These are phyloP conservation scores for Daedaleopsis sinensis DNA, from an alignment of 768 basidiomycete genomes.

Conservation along the genomic window DNA sequence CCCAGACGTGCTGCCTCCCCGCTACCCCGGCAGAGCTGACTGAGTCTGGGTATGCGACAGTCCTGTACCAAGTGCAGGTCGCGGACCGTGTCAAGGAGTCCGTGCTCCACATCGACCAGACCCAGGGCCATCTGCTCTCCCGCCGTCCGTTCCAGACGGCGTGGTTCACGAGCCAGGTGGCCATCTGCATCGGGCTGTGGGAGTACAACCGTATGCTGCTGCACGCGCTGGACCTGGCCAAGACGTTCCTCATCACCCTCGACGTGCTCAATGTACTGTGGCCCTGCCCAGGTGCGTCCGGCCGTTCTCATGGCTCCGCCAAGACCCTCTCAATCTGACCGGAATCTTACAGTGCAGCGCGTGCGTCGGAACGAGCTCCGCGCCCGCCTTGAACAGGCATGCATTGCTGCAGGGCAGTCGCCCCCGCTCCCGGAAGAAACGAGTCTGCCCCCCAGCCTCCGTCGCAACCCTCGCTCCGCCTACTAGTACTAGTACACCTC, in stretches of 20 bases:
- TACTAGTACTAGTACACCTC: neutral
- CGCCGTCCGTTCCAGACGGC: constrained; percentile 70
- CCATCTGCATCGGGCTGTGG: constrained; percentile 62
- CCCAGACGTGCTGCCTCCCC: too few species aligned
- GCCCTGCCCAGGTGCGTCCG: constrained; percentile 54
- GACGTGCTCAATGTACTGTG: constrained; percentile 73
- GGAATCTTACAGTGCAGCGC: constrained; percentile 23
- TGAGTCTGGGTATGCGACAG: constrained; percentile 36
- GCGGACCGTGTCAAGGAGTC: constrained; percentile 61
- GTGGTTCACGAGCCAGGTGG: constrained; percentile 46
- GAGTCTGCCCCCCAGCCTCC: constrained; percentile 26
- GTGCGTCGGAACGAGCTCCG: constrained; percentile 28
- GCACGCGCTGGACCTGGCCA: constrained; percentile 67
- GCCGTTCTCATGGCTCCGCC: neutral
- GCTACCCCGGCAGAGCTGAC: neutral
- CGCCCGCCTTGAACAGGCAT: constrained; percentile 28
- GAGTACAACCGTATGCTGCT: constrained; percentile 58
- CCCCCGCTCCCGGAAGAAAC: constrained; percentile 25
- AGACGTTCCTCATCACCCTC: constrained; percentile 61
- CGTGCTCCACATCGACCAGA: constrained; percentile 52
- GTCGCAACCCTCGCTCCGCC: neutral
- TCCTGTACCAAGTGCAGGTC: constrained; percentile 68
- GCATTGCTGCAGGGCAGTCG: constrained; percentile 24
- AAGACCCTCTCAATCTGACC: neutral
- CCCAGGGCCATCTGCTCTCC: constrained; percentile 57